Conservation (phyloP, 2,329 filamentous ascomycete genomes). For the Sporothrix brasiliensis region DNA sequence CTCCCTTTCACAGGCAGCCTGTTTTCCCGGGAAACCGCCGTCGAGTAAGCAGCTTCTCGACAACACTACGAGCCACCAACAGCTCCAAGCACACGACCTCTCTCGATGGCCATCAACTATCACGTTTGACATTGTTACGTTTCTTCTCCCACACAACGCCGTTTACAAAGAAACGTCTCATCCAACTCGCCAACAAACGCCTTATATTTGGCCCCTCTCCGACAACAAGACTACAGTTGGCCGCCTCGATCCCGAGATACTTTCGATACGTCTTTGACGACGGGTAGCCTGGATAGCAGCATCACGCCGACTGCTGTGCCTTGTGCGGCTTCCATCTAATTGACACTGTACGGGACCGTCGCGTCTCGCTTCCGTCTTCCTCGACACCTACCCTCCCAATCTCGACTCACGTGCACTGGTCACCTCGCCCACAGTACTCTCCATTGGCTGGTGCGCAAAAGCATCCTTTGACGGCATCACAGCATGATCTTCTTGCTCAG, state of each 20-base stretch:
- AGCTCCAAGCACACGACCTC: conserved; percentile 13
- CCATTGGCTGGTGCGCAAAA: not conserved
- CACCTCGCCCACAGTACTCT: not conserved
- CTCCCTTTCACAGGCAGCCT: conserved; percentile 18
- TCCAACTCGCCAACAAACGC: too few relatives aligned
- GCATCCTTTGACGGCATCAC: not conserved
- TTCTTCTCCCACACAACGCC: conserved; percentile 9
- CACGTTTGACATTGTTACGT: not conserved
- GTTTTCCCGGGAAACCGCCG: conserved; percentile 20
- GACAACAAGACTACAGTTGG: not conserved
- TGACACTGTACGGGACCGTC: not conserved
- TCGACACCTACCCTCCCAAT: not conserved
- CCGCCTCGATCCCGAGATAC: conserved; percentile 1
- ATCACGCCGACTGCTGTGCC: not conserved
- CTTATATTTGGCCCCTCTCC: not conserved
- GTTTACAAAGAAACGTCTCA: not conserved
- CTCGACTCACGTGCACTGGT: conserved; percentile 1
- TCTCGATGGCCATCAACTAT: not conserved
- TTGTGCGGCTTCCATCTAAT: not conserved
- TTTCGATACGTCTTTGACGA: not conserved
- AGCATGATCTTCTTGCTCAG: conserved; percentile 28
- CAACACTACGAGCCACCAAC: not conserved
- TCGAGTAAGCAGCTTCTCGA: conserved; percentile 20
- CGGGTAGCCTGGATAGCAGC: conserved; percentile 5
- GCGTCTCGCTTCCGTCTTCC: not conserved